Evolutionary conservation across 495 filamentous ascomycete species (phyloP).

Genomic region (Hypoxylon cercidicola): DNA sequence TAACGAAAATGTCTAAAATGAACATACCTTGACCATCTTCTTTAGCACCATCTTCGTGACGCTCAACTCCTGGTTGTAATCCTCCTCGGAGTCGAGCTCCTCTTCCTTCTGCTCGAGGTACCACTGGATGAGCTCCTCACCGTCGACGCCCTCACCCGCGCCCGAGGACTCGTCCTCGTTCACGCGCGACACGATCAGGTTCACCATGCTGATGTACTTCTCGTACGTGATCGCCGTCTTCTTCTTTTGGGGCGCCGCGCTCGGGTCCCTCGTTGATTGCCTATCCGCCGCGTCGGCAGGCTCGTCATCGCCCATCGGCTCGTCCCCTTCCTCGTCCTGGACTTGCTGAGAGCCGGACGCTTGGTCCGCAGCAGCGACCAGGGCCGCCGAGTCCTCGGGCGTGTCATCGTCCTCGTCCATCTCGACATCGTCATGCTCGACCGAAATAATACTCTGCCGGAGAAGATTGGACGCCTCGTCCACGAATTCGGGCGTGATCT

Average conservation of each 20-base stretch:
- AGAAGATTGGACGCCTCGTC: constrained; percentile 90
- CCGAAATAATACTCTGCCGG: constrained; percentile 92
- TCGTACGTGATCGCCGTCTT: constrained; percentile 95
- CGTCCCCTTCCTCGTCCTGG: constrained; percentile 72
- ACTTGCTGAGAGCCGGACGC: constrained; percentile 48
- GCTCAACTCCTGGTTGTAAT: constrained; percentile 77
- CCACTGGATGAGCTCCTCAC: constrained; percentile 87
- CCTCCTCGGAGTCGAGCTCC: constrained; percentile 82
- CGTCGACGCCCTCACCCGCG: constrained; percentile 86
- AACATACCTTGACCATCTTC: constrained; percentile 93
- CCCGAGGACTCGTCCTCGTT: constrained; percentile 75
- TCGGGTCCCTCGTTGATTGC: constrained; percentile 45
- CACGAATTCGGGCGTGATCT: constrained; percentile 85
- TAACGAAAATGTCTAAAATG: neutral
- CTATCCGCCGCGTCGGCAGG: constrained; percentile 51
- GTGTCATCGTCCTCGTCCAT: constrained; percentile 82
- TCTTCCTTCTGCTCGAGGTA: constrained; percentile 94
- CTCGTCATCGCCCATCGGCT: constrained; percentile 72
- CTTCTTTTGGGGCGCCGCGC: constrained; percentile 56
- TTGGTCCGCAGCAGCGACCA: constrained; percentile 55
- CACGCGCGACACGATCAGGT: constrained; percentile 81
- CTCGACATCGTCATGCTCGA: constrained; percentile 98
- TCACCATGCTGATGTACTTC: constrained; percentile 91
- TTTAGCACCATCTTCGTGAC: constrained; percentile 89
- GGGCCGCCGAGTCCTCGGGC: constrained; percentile 48